Conservation (phyloP, 768 basidiomycete species). For the Lactarius sp. region DNA sequence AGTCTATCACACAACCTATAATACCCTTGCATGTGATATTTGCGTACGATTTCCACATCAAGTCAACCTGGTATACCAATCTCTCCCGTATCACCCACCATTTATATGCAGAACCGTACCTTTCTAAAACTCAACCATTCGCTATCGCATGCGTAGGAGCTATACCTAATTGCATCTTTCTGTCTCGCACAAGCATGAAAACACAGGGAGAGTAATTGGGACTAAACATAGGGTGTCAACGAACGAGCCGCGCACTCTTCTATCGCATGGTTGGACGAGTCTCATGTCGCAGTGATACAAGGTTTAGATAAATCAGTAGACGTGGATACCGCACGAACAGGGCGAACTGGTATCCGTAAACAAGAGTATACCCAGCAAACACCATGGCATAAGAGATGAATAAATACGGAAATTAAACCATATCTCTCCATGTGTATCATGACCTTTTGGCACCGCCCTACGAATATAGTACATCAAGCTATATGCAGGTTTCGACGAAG, state of each 20-base stretch:
- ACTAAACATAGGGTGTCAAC: slow-evolving; percentile 1
- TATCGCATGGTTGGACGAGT: background rate
- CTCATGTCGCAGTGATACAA: background rate
- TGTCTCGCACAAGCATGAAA: too few species aligned
- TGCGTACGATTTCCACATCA: background rate
- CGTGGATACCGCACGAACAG: slow-evolving; percentile 1
- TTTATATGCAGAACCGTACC: background rate
- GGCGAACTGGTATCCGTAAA: slow-evolving; percentile 4
- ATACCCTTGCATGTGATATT: background rate
- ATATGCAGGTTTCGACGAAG: background rate
- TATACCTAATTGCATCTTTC: background rate
- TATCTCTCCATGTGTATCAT: background rate
- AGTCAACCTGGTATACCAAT: background rate
- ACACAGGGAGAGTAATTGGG: background rate
- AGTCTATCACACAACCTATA: background rate
- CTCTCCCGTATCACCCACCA: background rate
- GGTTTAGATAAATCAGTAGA: slow-evolving; percentile 5
- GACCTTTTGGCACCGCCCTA: slow-evolving; percentile 18
- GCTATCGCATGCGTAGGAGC: background rate
- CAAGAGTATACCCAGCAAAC: slow-evolving; percentile 6
- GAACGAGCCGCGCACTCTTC: background rate
- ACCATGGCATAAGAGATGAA: slow-evolving; percentile 14
- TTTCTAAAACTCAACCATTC: background rate
- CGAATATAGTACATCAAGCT: background rate
- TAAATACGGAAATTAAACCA: slow-evolving; percentile 6